Evolutionary conservation across 257 asterid genomes (phyloP).

Genomic region (Capsicum rhomboideum): DNA sequence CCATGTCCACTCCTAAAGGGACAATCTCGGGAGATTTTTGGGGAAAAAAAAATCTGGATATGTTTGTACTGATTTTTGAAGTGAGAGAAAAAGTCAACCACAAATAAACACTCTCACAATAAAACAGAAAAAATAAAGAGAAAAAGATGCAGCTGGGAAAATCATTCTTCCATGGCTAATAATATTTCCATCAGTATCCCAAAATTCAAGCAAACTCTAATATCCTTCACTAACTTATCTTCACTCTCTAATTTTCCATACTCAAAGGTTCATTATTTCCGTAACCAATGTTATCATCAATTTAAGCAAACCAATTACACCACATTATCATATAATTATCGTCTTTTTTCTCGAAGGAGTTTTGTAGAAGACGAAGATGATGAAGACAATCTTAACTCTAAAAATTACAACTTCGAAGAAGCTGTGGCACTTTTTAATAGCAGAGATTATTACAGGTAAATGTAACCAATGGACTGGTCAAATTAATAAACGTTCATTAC

Average conservation of each 20-base stretch:
- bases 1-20: too few relatives aligned
- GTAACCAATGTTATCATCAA: neutral
- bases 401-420: constrained; percentile 38
- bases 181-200: neutral
- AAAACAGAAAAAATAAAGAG: neutral
- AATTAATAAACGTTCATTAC: neutral
- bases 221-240: neutral
- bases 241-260: neutral
- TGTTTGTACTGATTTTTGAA: neutral
- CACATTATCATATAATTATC: constrained; percentile 19
- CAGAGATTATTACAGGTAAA: constrained; percentile 55
- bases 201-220: neutral
- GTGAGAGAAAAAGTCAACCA: neutral
- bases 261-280: constrained; percentile 5
- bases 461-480: neutral
- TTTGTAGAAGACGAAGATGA: constrained; percentile 38
- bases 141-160: neutral
- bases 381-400: constrained; percentile 5
- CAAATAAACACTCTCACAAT: neutral
- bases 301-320: neutral
- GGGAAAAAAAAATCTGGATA: neutral
- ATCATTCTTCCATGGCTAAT: neutral
- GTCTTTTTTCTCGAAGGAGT: constrained; percentile 44
- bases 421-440: constrained; percentile 62
- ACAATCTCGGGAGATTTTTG: neutral